Base-by-base conservation (phyloP, 768 basidiomycete species). In the Russula dissimulans region DNA sequence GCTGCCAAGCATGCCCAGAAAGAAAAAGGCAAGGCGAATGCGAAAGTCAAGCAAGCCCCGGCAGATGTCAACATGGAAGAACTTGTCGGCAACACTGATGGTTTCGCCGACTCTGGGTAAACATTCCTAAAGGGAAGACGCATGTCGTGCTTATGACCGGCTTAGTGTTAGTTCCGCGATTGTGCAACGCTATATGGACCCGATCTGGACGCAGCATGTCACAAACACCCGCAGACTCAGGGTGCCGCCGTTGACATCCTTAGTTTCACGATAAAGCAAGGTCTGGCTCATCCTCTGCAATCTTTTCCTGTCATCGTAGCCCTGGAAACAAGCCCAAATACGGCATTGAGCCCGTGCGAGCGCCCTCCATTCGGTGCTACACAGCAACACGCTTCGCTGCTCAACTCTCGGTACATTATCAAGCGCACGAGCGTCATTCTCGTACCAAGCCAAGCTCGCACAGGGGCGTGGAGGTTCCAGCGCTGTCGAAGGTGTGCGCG, bases 31-130 rank as follows among this genome's bases (percentile, higher is more conserved):
- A 57, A 41, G 57, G 11, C 82, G 48, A 53, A 66, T 43, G 4
- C 69, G 71, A 61, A 69, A 36, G 83, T 81, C 60, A 72, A 71
- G n/a, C 45, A 56, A 5, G 77, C 76, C 11, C 51, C 54, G 26
- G 65, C 72, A 7, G 77, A 82, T 26, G 84, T 97, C 54, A 84
- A 95, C 67, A 94, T 99, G 86, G 87, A 88, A 0, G 92, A 97
- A 67, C 77, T 99, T 9, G 89, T 98, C 4, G 97, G 97, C 0
- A 95, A 95, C 67, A 93, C 93, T 0, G 89, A 93, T 67, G 92
- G 88, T 1, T 95, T 98, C 70, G 93, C 95, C 0, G 97, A 98
- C 67, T 97, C 95, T 6, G 95, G 95, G 97, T 97, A 73, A 67
- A 83, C 62, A 34, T 8, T 15, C 32, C 15, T 1, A 4, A 29